Base-by-base conservation (phyloP, 2,329 filamentous ascomycete genomes). In the Penicillium sp. region DNA sequence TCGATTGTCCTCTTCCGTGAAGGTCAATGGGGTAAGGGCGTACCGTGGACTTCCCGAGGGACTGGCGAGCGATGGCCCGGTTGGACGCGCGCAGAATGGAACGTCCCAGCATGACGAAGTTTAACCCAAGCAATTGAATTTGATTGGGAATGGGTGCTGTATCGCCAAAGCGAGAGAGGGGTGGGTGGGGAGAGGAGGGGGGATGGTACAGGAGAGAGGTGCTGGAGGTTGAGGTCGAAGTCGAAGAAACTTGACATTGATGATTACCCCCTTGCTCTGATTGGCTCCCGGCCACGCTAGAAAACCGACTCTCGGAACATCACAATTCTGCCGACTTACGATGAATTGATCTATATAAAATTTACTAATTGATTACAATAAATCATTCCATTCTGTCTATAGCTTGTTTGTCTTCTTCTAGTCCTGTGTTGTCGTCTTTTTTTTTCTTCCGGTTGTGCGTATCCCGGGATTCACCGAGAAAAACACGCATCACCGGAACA, bases 11-110 rank as follows among this genome's bases (percentile, higher is more conserved):
- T 65, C 55, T 56, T 66, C 56, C 47, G 59, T 61, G 43, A 60
- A 57, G 61, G 40, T 62, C 73, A 74, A 71, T 73, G 67, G 71
- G 57, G 58, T 58, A 75, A 77, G 74, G 79, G 80, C 87, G 84
- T 87, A 91, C 91, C 88, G 88, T 90, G 75, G 87, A 82, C 77
- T 86, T 85, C 77, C 86, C 82, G 77, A 87, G 83, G 79, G 85
- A 84, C 83, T 89, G 89, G 82, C 87, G 84, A 73, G 88, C 85
- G 79, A 87, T 84, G 83, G 88, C 89, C 83, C 92, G 84, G 75
- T 89, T 85, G 86, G 92, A 92, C 86, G 89, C 85, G 78, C 91
- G 91, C 85, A 95, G 82, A 82, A 87, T 87, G 81, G 92, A 91
- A 85, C 92, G 90, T 82, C 91, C 89, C 86, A 97, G 88, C 93